Conservation (phyloP, 768 basidiomycete genomes). For the Pleurotus giganteus region DNA sequence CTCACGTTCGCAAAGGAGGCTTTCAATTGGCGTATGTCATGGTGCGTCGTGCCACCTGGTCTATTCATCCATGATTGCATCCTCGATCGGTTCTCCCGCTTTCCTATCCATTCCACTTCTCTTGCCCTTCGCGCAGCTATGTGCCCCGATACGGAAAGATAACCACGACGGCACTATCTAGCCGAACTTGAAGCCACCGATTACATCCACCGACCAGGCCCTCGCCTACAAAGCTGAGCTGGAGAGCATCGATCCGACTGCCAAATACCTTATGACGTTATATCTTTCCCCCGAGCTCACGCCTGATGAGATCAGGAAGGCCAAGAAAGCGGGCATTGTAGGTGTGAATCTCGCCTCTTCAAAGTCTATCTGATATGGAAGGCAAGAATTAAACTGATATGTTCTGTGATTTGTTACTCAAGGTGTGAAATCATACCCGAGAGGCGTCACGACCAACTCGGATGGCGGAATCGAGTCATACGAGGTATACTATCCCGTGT, state of each 20-base stretch:
- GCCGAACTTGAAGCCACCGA: slow-evolving; percentile 93
- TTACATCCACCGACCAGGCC: slow-evolving; percentile 79
- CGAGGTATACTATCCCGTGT: slow-evolving; percentile 88
- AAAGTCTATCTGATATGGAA: not conserved
- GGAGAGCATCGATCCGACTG: slow-evolving; percentile 67
- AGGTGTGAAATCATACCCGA: slow-evolving; percentile 95
- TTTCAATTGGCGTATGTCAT: slow-evolving; percentile 94
- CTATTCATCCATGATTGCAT: not conserved
- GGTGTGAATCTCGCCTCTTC: slow-evolving; percentile 36
- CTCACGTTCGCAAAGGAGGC: slow-evolving; percentile 88
- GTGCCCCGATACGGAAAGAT: not conserved
- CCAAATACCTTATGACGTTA: slow-evolving; percentile 93
- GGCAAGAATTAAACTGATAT: not conserved
- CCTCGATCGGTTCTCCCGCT: slow-evolving; percentile 11
- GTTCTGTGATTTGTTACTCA: slow-evolving; percentile 20
- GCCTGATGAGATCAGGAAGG: slow-evolving; percentile 87
- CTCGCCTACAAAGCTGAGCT: slow-evolving; percentile 77
- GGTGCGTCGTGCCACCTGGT: slow-evolving; percentile 44
- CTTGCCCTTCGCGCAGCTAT: not conserved
- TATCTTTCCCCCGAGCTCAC: slow-evolving; percentile 93
- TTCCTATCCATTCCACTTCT: slow-evolving; percentile 10
- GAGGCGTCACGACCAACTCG: slow-evolving; percentile 97
- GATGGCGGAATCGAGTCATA: slow-evolving; percentile 97
- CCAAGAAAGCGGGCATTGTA: slow-evolving; percentile 77
- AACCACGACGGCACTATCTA: slow-evolving; percentile 24